A percentile compares a stretch with the other conserved stretches of the same genome.
These are phyloP conservation scores for Blastobotrys niveus DNA, from an alignment of 1,139 yeast genomes.

Conservation along the genomic window DNA sequence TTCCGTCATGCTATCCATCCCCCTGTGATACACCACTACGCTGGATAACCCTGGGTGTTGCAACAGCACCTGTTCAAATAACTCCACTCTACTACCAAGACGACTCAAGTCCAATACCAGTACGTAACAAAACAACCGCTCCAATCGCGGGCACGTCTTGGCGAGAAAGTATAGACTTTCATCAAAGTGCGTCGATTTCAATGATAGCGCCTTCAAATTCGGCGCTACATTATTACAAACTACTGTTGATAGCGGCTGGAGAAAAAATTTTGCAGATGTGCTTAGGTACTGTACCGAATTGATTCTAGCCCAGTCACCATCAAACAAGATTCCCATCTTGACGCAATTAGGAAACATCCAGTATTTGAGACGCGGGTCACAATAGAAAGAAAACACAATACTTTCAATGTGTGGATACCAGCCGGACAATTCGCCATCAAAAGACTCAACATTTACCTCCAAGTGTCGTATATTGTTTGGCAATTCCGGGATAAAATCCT, in stretches of 20 bases:
- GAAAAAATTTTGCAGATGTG: no score
- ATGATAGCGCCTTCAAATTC: background rate
- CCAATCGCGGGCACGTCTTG: conserved; percentile 1
- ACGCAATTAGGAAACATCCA: conserved; percentile 3
- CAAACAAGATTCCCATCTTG: no score
- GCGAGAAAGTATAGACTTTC: background rate
- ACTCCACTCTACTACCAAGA: no score
- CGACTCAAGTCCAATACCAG: no score
- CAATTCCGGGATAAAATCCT: background rate
- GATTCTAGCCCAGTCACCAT: no score
- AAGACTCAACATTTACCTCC: conserved; percentile 4
- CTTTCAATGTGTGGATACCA: background rate
- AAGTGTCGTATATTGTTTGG: background rate
- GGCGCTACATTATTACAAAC: background rate
- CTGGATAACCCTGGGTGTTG: no score
- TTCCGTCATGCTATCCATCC: no score
- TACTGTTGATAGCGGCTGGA: no score
- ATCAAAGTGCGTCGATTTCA: background rate
- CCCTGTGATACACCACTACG: no score
- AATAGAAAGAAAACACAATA: background rate
- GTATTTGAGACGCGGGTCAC: conserved; percentile 5
- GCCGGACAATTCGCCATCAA: background rate
- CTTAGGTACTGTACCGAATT: no score
- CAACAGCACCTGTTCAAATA: background rate
- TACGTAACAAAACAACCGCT: background rate